A percentile compares a stretch with the other conserved stretches of the same genome.
Conservation (phyloP, 805 yeast species). For the Lachancea cidri region DNA sequence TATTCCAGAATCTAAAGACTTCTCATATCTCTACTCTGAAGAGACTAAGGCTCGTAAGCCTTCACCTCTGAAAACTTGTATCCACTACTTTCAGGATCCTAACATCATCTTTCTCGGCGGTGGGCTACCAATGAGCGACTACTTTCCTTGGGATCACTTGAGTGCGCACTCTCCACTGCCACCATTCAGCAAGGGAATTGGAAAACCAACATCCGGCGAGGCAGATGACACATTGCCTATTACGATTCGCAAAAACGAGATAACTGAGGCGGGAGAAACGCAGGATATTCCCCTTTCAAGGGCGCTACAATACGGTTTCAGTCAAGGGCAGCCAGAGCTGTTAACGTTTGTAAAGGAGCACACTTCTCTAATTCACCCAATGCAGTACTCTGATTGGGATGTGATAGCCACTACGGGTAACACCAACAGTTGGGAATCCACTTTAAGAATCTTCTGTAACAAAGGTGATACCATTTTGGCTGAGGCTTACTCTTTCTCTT, state of each 20-base stretch:
- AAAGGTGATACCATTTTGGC: constrained; percentile 79
- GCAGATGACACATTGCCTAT: constrained; percentile 25
- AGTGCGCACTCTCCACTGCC: constrained; percentile 68
- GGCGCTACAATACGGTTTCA: constrained; percentile 88
- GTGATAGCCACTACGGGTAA: constrained; percentile 70
- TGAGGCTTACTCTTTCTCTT: constrained; percentile 78
- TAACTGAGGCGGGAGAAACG: constrained; percentile 41
- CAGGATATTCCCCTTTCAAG: constrained; percentile 69
- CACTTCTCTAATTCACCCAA: constrained; percentile 45
- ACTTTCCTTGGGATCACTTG: constrained; percentile 86
- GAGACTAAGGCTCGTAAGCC: constrained; percentile 74
- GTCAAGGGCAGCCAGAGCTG: constrained; percentile 76
- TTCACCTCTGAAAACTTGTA: constrained; percentile 80
- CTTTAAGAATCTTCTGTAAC: constrained; percentile 68
- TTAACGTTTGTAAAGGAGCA: constrained; percentile 69
- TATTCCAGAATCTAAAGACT: constrained; percentile 55
- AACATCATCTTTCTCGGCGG: constrained; percentile 88
- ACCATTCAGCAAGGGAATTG: constrained; percentile 76
- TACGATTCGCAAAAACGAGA: constrained; percentile 28
- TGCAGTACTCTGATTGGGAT: constrained; percentile 65
- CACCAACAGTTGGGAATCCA: constrained; percentile 86
- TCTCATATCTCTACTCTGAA: constrained; percentile 65
- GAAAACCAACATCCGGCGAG: constrained; percentile 45
- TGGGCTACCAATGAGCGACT: constrained; percentile 86
- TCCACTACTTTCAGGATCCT: constrained; percentile 69